Percentiles rank a stretch among this genome's conserved stretches.
Conservation (phyloP, 2,329 filamentous ascomycete species). For the Venturia carpophila region DNA sequence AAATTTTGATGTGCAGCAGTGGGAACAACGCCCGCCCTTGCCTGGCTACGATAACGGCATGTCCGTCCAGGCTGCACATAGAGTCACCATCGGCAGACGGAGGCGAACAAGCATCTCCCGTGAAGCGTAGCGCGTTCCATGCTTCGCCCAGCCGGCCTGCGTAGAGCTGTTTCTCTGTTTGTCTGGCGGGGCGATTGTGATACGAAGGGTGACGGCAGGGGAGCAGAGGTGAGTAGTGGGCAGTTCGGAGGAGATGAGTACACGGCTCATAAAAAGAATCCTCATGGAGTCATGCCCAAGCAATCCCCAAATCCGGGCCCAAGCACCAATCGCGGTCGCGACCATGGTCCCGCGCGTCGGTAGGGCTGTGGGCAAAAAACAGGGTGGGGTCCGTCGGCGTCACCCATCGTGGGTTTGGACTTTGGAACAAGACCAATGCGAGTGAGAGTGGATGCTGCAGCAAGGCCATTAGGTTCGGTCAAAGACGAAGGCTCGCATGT, state of each 20-base stretch:
- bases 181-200: neutral
- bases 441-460: neutral
- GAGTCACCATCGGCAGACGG: neutral
- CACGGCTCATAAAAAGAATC: neutral
- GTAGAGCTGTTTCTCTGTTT: neutral
- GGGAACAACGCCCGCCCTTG: neutral
- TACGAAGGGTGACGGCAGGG: neutral
- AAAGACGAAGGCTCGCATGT: neutral
- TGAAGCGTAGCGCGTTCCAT: neutral
- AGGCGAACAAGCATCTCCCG: neutral
- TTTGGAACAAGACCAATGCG: too few relatives aligned
- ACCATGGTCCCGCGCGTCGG: neutral
- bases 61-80: neutral
- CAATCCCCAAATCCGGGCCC: neutral
- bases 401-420: neutral
- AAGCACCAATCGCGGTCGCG: neutral
- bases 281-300: neutral
- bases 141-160: neutral
- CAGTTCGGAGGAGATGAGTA: neutral
- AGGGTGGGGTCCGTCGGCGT: constrained; percentile 3
- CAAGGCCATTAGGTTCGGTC: neutral
- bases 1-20: neutral
- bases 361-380: neutral
- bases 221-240: neutral
- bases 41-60: neutral